These are phyloP conservation scores for Monoraphidium neglectum DNA, from an alignment of 139 green algal species.

Conservation along the genomic window DNA sequence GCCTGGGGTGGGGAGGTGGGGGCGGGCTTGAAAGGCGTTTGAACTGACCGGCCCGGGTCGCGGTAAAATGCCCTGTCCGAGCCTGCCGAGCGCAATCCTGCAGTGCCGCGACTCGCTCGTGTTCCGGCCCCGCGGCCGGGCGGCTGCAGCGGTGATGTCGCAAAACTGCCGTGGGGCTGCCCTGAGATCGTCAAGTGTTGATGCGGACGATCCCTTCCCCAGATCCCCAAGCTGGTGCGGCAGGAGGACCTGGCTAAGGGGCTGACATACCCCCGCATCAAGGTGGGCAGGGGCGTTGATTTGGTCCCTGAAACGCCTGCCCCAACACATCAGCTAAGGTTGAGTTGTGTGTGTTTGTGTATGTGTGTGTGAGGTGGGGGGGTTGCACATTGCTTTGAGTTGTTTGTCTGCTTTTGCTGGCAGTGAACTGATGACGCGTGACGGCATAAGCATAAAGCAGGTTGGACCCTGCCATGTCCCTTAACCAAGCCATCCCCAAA, in stretches of 20 bases:
- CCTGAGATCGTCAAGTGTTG: constrained; percentile 35
- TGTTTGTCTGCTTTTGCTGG: background rate
- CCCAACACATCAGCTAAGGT: background rate
- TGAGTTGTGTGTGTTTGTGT: background rate
- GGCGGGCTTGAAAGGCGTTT: background rate
- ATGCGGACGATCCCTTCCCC: constrained; percentile 62
- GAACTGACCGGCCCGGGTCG: no score
- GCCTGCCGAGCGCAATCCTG: no score
- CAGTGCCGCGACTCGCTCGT: no score
- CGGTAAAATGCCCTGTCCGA: no score
- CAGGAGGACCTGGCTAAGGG: constrained; percentile 57
- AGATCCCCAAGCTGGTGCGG: constrained; percentile 62
- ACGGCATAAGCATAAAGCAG: background rate
- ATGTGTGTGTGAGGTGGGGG: background rate
- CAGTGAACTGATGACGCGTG: background rate
- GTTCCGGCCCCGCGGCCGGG: no score
- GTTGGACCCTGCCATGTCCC: background rate
- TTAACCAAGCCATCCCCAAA: background rate
- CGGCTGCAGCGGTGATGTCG: background rate
- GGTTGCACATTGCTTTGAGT: no score
- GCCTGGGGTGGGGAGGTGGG: background rate
- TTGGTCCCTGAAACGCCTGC: background rate
- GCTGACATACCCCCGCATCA: constrained; percentile 43
- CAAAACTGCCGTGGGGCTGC: background rate
- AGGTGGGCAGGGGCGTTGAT: background rate